These are phyloP conservation scores for Tinospora cordifolia DNA, from an alignment of 164 flowering plant species.

Conservation along the genomic window DNA sequence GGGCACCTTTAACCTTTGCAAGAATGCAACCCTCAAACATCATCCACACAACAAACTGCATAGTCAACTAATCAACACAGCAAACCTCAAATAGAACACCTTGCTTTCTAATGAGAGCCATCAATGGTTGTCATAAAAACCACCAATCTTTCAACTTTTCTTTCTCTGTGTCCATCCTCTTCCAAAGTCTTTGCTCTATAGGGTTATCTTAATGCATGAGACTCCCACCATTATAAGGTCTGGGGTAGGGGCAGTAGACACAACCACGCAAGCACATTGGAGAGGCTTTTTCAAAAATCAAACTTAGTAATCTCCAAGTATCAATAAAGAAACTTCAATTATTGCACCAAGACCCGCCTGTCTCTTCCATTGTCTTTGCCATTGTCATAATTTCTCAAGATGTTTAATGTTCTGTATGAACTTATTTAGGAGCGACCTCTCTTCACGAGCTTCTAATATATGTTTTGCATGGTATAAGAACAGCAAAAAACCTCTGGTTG, in stretches of 20 bases:
- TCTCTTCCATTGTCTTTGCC: background rate
- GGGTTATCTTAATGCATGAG: too few species aligned
- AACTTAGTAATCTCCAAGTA: too few species aligned
- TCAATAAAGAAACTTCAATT: too few species aligned
- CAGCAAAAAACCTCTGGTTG: background rate
- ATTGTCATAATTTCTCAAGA: background rate
- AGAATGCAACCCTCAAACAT: background rate
- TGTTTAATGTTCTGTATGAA: background rate
- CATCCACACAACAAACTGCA: background rate
- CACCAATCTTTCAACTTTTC: background rate
- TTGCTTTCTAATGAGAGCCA: background rate
- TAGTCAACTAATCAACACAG: background rate
- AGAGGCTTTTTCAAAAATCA: too few species aligned
- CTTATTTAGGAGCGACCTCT: background rate
- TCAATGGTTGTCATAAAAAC: background rate
- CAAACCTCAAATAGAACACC: background rate
- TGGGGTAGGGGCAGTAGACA: too few species aligned
- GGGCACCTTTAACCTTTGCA: too few species aligned
- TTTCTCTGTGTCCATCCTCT: too few species aligned
- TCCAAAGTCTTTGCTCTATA: too few species aligned
- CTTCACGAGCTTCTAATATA: background rate
- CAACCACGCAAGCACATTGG: too few species aligned
- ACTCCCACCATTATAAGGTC: too few species aligned
- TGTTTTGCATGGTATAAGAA: too few species aligned
- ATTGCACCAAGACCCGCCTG: background rate